Conservation (phyloP, 495 filamentous ascomycete genomes). For the Articulospora tetracladia region DNA sequence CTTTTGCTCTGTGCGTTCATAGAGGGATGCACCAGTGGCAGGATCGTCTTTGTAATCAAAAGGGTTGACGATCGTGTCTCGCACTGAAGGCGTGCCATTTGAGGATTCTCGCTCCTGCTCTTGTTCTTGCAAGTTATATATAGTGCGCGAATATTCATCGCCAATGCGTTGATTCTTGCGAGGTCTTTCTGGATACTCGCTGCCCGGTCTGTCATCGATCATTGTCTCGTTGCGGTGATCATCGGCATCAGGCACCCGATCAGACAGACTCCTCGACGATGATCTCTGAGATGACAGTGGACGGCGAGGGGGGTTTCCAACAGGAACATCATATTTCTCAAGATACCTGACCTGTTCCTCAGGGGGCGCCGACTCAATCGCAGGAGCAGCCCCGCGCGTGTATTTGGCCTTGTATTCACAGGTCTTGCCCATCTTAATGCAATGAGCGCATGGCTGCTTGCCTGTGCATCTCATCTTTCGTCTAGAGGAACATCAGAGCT, state of each 20-base stretch:
- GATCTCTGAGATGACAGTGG: neutral
- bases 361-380: neutral
- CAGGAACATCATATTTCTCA: neutral
- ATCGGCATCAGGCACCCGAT: neutral
- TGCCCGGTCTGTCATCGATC: neutral
- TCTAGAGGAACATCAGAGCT: neutral
- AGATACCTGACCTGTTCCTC: constrained; percentile 4
- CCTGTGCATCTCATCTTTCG: constrained; percentile 12
- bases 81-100: neutral
- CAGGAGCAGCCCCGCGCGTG: constrained; percentile 2
- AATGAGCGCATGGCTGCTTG: constrained; percentile 8
- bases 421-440: neutral
- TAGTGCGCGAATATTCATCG: neutral
- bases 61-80: neutral
- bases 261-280: neutral
- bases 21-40: neutral
- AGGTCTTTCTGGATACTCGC: neutral
- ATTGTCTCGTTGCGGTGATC: neutral
- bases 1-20: neutral
- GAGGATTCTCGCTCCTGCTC: neutral
- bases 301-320: neutral
- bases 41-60: neutral
- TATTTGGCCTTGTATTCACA: constrained; percentile 6
- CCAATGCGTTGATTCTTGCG: neutral
- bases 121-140: neutral